Evolutionary conservation across 495 filamentous ascomycete genomes (phyloP).

Genomic region (Podospora australis): DNA sequence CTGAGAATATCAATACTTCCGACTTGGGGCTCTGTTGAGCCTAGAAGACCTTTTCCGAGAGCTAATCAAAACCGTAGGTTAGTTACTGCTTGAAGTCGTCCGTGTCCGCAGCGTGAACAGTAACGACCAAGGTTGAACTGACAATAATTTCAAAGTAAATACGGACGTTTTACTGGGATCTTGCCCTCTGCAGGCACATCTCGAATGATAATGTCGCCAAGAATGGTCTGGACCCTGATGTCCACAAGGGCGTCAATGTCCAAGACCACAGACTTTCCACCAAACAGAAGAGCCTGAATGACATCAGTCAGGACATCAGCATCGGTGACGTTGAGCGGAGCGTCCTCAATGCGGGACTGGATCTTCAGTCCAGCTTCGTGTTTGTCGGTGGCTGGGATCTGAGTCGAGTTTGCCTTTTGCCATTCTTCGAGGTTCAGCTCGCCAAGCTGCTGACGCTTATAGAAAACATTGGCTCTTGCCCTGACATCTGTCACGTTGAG

Average conservation of each 20-base stretch:
- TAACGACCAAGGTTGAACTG: conserved; percentile 39
- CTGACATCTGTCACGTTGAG: conserved; percentile 68
- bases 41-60: conserved; percentile 33
- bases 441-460: conserved; percentile 67
- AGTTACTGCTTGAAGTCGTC: conserved; percentile 6
- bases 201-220: conserved; percentile 73
- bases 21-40: conserved; percentile 53
- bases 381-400: conserved; percentile 46
- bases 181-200: conserved; percentile 78
- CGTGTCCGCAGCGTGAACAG: conserved; percentile 3
- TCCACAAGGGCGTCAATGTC: conserved; percentile 76
- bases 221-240: conserved; percentile 66
- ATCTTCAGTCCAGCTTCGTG: conserved; percentile 58
- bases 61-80: conserved; percentile 22
- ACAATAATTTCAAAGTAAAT: conserved; percentile 37
- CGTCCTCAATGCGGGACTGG: conserved; percentile 65
- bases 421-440: conserved; percentile 68
- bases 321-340: conserved; percentile 75
- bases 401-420: conserved; percentile 78
- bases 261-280: conserved; percentile 55
- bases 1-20: conserved; percentile 57
- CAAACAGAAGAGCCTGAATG: conserved; percentile 68
- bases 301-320: conserved; percentile 66
- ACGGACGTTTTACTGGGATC: conserved; percentile 80
- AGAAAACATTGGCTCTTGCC: conserved; percentile 72